A percentile compares a stretch with the other conserved stretches of the same genome.
These are phyloP conservation scores for Piromyces sp. DNA, from an alignment of 192 early-diverging fungal species.

Conservation along the genomic window DNA sequence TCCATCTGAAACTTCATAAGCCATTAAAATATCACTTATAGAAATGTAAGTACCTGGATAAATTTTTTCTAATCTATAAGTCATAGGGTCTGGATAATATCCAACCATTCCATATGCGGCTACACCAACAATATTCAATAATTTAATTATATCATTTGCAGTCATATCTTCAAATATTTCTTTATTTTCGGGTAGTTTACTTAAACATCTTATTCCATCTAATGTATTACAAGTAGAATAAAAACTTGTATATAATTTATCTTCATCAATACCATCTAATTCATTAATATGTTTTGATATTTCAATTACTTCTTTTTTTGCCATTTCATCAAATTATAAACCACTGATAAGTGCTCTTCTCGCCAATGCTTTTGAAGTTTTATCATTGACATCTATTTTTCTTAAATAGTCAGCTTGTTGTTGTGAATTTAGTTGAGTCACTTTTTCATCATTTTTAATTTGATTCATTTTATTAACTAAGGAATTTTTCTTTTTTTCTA, in stretches of 20 bases:
- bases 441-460: constrained; percentile 10
- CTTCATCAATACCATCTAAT: constrained; percentile 10
- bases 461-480: constrained; percentile 1
- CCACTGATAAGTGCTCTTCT: constrained; percentile 4
- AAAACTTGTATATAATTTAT: constrained; percentile 11
- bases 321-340: constrained; percentile 10
- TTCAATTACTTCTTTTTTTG: constrained; percentile 7
- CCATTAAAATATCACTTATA: constrained; percentile 7
- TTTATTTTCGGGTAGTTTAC: constrained; percentile 9
- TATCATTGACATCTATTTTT: constrained; percentile 6
- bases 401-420: constrained; percentile 15
- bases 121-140: constrained; percentile 13
- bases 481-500: constrained; percentile 4
- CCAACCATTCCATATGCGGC: constrained; percentile 7
- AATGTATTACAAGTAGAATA: constrained; percentile 12
- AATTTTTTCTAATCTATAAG: constrained; percentile 8
- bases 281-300: constrained; percentile 11
- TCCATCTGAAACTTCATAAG: constrained; percentile 5
- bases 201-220: constrained; percentile 9
- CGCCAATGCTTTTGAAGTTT: constrained; percentile 10
- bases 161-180: constrained; percentile 1
- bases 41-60: constrained; percentile 3
- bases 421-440: constrained; percentile 8
- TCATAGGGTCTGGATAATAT: constrained; percentile 14
- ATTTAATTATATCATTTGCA: constrained; percentile 5